Evolutionary conservation across 352 stramenopile species (phyloP).

Genomic region (Saprolegnia diclina): DNA sequence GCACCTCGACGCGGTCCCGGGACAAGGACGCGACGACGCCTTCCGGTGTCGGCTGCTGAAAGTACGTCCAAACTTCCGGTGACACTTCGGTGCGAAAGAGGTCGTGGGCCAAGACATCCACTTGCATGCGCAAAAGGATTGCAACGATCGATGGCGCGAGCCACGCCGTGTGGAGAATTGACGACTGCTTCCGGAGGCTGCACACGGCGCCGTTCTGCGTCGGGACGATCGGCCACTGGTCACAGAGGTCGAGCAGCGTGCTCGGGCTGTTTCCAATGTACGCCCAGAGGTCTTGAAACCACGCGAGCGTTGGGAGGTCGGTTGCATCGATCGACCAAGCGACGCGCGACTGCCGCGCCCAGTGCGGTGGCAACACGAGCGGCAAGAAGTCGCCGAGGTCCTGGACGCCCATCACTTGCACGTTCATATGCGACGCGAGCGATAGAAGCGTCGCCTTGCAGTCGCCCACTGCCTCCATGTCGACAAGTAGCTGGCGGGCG

Average conservation of each 20-base stretch:
- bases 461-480: conserved; percentile 36
- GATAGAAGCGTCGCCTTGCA: neutral
- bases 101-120: conserved; percentile 50
- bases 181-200: conserved; percentile 37
- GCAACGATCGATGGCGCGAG: conserved; percentile 39
- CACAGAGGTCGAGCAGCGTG: conserved; percentile 41
- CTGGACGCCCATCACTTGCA: conserved; percentile 43
- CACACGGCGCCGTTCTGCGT: conserved; percentile 42
- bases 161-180: conserved; percentile 50
- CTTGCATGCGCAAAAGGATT: conserved; percentile 39
- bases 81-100: conserved; percentile 49
- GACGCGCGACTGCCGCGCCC: conserved; percentile 39
- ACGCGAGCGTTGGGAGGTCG: conserved; percentile 38
- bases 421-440: conserved; percentile 44
- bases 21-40: conserved; percentile 48
- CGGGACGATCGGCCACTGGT: conserved; percentile 65
- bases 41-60: conserved; percentile 57
- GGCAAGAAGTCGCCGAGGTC: conserved; percentile 53
- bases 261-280: conserved; percentile 45
- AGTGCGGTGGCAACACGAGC: conserved; percentile 41
- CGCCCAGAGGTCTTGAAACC: conserved; percentile 57
- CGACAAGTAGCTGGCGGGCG: conserved; percentile 31
- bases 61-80: conserved; percentile 59
- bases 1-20: neutral
- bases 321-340: conserved; percentile 31